A percentile compares a stretch with the other conserved stretches of the same genome.
Conservation (phyloP, 768 basidiomycete genomes). For the Hericium erinaceus region DNA sequence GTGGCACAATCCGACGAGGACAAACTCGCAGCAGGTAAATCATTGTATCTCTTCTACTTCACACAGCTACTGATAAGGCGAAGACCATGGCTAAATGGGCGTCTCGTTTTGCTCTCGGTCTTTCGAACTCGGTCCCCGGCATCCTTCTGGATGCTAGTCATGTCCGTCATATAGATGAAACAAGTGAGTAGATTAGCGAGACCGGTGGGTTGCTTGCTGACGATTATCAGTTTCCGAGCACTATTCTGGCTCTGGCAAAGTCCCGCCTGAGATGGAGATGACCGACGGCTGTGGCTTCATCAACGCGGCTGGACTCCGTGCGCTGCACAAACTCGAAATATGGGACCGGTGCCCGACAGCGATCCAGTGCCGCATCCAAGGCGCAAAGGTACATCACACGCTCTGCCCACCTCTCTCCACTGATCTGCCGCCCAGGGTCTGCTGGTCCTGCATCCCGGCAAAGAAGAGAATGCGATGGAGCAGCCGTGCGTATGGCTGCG, state of each 20-base stretch:
- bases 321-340: conserved; percentile 10
- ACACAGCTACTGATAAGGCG: neutral
- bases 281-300: conserved; percentile 73
- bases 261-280: conserved; percentile 28
- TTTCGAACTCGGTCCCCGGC: conserved; percentile 59
- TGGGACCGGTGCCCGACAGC: conserved; percentile 20
- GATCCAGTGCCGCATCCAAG: conserved; percentile 21
- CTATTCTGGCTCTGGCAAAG: conserved; percentile 15
- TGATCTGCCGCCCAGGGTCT: conserved; percentile 18
- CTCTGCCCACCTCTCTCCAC: neutral
- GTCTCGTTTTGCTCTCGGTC: conserved; percentile 48
- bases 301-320: conserved; percentile 40
- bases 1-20: conserved; percentile 43
- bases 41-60: neutral
- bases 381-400: conserved; percentile 19
- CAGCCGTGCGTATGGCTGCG: conserved; percentile 20
- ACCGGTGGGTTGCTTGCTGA: neutral
- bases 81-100: conserved; percentile 59
- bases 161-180: conserved; percentile 35
- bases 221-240: conserved; percentile 17
- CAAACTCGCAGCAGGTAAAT: conserved; percentile 43
- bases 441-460: conserved; percentile 18
- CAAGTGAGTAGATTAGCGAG: conserved; percentile 28
- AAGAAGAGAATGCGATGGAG: conserved; percentile 3
- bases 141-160: conserved; percentile 28